phyloP scores from a whole-genome alignment of 768 basidiomycete species.

The Rubroboletus satanas region DNA sequence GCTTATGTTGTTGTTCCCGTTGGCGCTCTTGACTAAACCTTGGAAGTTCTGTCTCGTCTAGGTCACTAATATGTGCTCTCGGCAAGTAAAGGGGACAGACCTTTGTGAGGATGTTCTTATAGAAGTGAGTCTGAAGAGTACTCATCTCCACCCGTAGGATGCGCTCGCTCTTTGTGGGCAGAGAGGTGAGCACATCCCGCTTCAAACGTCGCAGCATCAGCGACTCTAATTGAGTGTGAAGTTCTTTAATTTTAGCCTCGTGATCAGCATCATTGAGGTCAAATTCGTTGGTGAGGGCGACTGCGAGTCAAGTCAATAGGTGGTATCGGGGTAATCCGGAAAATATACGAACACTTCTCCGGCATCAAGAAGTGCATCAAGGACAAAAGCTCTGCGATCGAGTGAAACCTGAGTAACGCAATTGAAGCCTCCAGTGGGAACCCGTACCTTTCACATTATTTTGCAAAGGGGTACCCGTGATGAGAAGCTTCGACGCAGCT shows the following conservation, averaged over 20 bases:
- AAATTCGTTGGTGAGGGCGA: slow-evolving; percentile 91
- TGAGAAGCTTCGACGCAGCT: slow-evolving; percentile 88
- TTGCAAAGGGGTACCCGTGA: slow-evolving; percentile 97
- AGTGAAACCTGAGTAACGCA: slow-evolving; percentile 7
- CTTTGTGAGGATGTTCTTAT: slow-evolving; percentile 97
- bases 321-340: neutral
- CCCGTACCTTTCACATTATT: slow-evolving; percentile 94
- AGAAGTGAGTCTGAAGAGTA: slow-evolving; percentile 93
- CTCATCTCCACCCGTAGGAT: slow-evolving; percentile 98
- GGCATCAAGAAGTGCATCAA: slow-evolving; percentile 99
- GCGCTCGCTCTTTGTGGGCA: slow-evolving; percentile 97
- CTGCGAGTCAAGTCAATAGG: slow-evolving; percentile 38
- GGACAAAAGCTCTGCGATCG: slow-evolving; percentile 74
- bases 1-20: slow-evolving; percentile 88
- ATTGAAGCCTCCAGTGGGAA: neutral
- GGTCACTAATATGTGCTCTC: neutral
- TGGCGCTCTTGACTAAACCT: slow-evolving; percentile 85
- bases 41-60: slow-evolving; percentile 71
- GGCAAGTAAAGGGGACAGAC: slow-evolving; percentile 34
- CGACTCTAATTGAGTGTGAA: slow-evolving; percentile 88
- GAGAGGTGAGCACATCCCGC: slow-evolving; percentile 90
- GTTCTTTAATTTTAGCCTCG: slow-evolving; percentile 90
- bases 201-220: slow-evolving; percentile 95
- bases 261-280: slow-evolving; percentile 92
- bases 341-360: slow-evolving; percentile 72